Base-by-base conservation (phyloP, 768 basidiomycete species). In the Suillus cothurnatus region DNA sequence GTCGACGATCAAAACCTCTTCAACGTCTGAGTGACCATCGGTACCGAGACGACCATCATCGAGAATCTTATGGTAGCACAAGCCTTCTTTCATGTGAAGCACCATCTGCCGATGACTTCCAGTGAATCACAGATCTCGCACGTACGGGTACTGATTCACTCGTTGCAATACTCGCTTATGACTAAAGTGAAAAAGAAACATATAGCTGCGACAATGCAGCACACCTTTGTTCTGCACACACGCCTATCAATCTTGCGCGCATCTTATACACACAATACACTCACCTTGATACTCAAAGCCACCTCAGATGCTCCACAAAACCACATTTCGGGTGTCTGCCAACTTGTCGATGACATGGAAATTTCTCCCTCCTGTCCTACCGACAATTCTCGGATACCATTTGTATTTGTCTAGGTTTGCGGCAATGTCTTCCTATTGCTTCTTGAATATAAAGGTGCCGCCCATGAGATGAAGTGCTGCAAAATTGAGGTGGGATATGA, bases 331-430 rank as follows among this genome's bases (percentile, higher is more conserved):
- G 61, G 97, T 79, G 71, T 97, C 93, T 43, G 96, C 97, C 17
- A 88, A 90, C 62, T 85, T 81, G 78, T 99, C 97, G 58, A 99
- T 82, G 55, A 99, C 69, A 79, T 99, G 97, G 84, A 96, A 99
- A 84, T 99, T 99, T 85, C 99, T 99, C 64, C 97, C 97, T 34
- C 94, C 95, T 9, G 97, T 99, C 84, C 99, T 97, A 32, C 97
- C 97, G 8, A 99, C 96, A 68, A 99, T 92, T 73, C 97, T 85
- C 0, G 97, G 97, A 80, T 97, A 99, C 15, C 87, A 82, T 71
- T 81, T 86, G 84, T 99, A 99, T 57, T 81, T 85, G 74, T 98
- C 94, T 56, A 99, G 71, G 80, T 98, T 97, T 70, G 79, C 73
- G 4, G 91, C 92, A 72, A 99, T 97, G 74, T 97, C 90, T 80